Evolutionary conservation across 495 filamentous ascomycete genomes (phyloP), one percentile per base, ranked within the genome.

Genomic region (Penicillium antarcticum): DNA sequence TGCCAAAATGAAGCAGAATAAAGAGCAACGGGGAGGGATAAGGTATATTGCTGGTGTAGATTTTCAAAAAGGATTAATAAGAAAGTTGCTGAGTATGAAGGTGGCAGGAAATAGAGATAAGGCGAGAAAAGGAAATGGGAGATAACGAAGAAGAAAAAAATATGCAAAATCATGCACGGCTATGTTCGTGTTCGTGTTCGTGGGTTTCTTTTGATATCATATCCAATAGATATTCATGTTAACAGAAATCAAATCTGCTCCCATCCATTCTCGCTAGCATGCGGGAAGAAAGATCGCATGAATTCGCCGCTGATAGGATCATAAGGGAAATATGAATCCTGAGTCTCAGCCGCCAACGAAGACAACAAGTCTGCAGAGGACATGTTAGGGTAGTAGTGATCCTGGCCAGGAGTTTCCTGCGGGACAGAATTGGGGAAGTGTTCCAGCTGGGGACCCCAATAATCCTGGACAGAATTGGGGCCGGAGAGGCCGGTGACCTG

Each of bases 281-380:
- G 19, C 4, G 73, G 72, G 60, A 76, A 76, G 62, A 76, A 76
- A 16, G 71, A 70, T 10, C 69, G 58, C 44, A 76, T 75, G 17
- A 76, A 76, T 41, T 75, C 68, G 14, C 70, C 70, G 31, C 64
- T 69, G 45, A 76, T 74, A 18, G 72, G 72, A 46, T 76, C 73
- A 48, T 75, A 76, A 1, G 73, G 73, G 57, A 76, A 76, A 29
- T 71, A 74, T 3, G 62, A 42, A 35, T 74, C 69, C 26, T 55
- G 52, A 14, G 38, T 38, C 8, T 61, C 58, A 13, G 43, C 26
- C 0, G 42, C 34, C 24, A 58, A 19, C 7, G 60, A 44, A 19
- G 48, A 16, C 39, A 54, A 33, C 12, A 54, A 21, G 3, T 65
- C 56, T 1, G 55, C 16, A 19, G 41, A 48, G 11, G 48, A 38